Conservation (phyloP, 2,329 filamentous ascomycete species). For the Fusarium sp. region DNA sequence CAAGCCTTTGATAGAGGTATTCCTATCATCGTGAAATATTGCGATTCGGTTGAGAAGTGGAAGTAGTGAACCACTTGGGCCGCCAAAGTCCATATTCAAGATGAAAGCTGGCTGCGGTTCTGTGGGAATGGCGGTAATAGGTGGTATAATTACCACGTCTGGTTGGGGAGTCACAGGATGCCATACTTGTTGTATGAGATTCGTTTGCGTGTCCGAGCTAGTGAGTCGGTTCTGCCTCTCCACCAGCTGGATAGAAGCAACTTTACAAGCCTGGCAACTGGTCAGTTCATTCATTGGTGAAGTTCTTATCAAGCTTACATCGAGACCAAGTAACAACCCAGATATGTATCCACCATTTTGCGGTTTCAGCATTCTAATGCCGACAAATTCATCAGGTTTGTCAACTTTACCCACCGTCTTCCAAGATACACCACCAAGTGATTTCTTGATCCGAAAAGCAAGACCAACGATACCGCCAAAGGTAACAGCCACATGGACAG, state of each 20-base stretch:
- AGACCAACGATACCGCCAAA: conserved; percentile 5
- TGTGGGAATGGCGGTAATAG: rapidly evolving
- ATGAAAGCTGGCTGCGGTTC: neutral
- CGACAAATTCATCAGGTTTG: neutral
- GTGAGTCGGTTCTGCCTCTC: neutral
- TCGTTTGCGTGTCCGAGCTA: rapidly evolving
- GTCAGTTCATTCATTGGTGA: neutral
- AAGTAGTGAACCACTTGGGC: neutral
- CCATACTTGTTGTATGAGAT: neutral
- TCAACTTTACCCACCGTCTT: neutral
- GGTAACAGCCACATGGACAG: neutral
- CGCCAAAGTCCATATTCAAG: conserved; percentile 20
- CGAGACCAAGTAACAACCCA: conserved; percentile 5
- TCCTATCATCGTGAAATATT: neutral
- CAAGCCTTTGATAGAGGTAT: neutral
- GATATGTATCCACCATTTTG: neutral
- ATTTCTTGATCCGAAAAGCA: neutral
- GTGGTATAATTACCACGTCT: rapidly evolving
- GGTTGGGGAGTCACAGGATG: neutral
- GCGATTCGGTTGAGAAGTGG: conserved; percentile 1
- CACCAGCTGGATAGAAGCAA: neutral
- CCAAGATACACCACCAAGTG: rapidly evolving
- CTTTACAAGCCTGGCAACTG: neutral
- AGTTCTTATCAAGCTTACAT: neutral
- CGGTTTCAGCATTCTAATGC: neutral